Evolutionary conservation across 176 grass and related monocot species (phyloP), one percentile per base, ranked within the genome.

Genomic region (Saccharum spontaneum): DNA sequence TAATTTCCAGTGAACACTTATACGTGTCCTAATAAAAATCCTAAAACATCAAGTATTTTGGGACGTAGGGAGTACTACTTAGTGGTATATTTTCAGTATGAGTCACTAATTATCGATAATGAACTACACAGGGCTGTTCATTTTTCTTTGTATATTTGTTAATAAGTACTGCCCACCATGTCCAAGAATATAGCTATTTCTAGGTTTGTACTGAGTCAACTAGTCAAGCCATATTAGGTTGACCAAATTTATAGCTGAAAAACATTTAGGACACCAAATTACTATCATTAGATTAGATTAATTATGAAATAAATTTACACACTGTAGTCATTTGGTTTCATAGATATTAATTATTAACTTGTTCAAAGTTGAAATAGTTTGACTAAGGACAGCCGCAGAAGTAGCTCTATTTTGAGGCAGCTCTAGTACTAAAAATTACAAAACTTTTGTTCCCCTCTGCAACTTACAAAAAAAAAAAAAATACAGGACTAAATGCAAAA

Each of bases 391-490:
- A 8, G 2, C 20, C 20, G 3, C 14, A 16, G 3, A 49, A 24
- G 57, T 61, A 11, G 57, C 57, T 61, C 57, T 60, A 60, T 61
- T 26, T 62, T 26, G n/a, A 26, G 59, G 10, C 3, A 10, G 59
- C 0, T 61, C 3, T 24, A n/a, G 10, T 61, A 10, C 22, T 11
- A 61, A 60, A 76, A 73, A 37, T 38, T 48, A 15, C 34, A 64
- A 14, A 48, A 84, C 23, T 46, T 83, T 83, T 28, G 28, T 43
- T 45, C 23, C 26, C 24, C 36, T 77, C 4, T 31, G 38, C 40
- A 14, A 77, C 48, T 82, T 75, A 44, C 71, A 49, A 82, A 82
- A 49, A 63, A 33, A 48, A 15, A 48, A 22, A 39, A 87, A 38
- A 1, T 69, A 24, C 46, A 76, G 4, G 13, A 49, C 30, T 61